Evolutionary conservation across 2,329 filamentous ascomycete genomes (phyloP).

Genomic region (Fusarium camptoceras): DNA sequence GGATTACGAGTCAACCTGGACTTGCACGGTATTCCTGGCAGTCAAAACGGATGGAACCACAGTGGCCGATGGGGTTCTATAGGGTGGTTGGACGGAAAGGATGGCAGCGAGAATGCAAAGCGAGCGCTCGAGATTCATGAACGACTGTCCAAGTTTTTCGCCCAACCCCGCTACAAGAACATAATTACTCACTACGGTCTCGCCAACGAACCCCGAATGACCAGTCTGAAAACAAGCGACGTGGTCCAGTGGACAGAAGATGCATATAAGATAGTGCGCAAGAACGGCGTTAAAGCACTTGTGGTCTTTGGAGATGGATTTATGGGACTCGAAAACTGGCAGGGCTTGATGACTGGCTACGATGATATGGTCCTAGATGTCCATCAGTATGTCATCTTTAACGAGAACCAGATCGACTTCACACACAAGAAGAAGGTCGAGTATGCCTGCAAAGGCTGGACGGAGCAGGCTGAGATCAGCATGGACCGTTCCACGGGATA

Average conservation of each 20-base stretch:
- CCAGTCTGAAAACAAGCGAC: slow-evolving; percentile 70
- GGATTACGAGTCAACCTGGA: slow-evolving; percentile 94
- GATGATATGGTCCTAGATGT: slow-evolving; percentile 89
- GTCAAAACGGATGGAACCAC: slow-evolving; percentile 98
- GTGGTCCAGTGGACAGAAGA: slow-evolving; percentile 85
- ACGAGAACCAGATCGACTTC: slow-evolving; percentile 84
- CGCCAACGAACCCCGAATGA: slow-evolving; percentile 94
- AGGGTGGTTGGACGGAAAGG: slow-evolving; percentile 89
- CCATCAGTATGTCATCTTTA: slow-evolving; percentile 99
- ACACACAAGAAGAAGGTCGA: slow-evolving; percentile 85
- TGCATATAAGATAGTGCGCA: slow-evolving; percentile 77
- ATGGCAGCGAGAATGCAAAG: slow-evolving; percentile 81
- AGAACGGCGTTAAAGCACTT: slow-evolving; percentile 78
- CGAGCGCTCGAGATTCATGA: slow-evolving; percentile 89
- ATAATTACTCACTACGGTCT: slow-evolving; percentile 93
- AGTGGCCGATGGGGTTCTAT: slow-evolving; percentile 85
- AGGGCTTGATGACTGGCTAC: slow-evolving; percentile 79
- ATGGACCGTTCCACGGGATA: slow-evolving; percentile 83
- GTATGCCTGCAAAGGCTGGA: slow-evolving; percentile 91
- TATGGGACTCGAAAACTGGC: slow-evolving; percentile 90
- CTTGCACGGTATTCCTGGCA: slow-evolving; percentile 89
- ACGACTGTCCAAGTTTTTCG: slow-evolving; percentile 89
- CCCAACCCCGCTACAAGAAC: slow-evolving; percentile 92
- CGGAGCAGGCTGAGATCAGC: slow-evolving; percentile 77
- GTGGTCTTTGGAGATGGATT: slow-evolving; percentile 96